Conservation (phyloP, 1,284 basidiomycete genomes). For the Ustilago hordei region DNA sequence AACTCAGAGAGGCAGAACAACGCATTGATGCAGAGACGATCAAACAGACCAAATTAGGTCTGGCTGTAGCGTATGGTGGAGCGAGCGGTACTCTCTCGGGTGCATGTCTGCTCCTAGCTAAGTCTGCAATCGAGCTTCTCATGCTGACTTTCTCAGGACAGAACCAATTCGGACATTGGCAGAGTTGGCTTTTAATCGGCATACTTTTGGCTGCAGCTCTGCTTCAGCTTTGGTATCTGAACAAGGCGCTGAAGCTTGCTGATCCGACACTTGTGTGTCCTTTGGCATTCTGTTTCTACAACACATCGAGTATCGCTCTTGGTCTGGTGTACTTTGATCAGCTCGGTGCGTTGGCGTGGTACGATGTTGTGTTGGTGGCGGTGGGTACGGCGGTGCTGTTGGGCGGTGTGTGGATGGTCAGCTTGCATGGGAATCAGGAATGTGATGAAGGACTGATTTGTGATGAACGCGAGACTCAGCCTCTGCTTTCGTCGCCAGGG, state of each 20-base stretch:
- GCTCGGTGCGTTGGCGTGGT: slow-evolving; percentile 78
- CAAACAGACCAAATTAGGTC: slow-evolving; percentile 74
- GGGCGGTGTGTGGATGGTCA: slow-evolving; percentile 88
- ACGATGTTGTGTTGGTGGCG: slow-evolving; percentile 80
- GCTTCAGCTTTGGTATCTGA: slow-evolving; percentile 85
- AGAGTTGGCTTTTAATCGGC: slow-evolving; percentile 80
- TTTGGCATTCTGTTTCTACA: slow-evolving; percentile 95
- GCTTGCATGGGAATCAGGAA: slow-evolving; percentile 63
- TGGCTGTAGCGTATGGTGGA: slow-evolving; percentile 89
- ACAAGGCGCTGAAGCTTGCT: slow-evolving; percentile 82
- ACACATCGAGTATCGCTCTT: slow-evolving; percentile 77
- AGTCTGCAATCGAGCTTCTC: slow-evolving; percentile 90
- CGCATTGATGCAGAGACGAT: slow-evolving; percentile 43
- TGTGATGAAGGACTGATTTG: slow-evolving; percentile 17
- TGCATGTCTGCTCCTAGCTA: slow-evolving; percentile 92
- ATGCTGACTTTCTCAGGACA: slow-evolving; percentile 78
- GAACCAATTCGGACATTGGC: slow-evolving; percentile 89
- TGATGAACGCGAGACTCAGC: slow-evolving; percentile 24
- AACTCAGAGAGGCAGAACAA: slow-evolving; percentile 32
- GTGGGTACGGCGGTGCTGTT: slow-evolving; percentile 85
- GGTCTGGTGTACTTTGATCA: slow-evolving; percentile 89
- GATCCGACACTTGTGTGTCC: slow-evolving; percentile 89
- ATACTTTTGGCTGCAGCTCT: slow-evolving; percentile 80
- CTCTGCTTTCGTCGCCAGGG: slow-evolving; percentile 20
- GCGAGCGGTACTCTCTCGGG: slow-evolving; percentile 91